A percentile compares a stretch with the other conserved stretches of the same genome.
phyloP scores from a whole-genome alignment of 2,329 filamentous ascomycete genomes.

The Xylaria sp. region DNA sequence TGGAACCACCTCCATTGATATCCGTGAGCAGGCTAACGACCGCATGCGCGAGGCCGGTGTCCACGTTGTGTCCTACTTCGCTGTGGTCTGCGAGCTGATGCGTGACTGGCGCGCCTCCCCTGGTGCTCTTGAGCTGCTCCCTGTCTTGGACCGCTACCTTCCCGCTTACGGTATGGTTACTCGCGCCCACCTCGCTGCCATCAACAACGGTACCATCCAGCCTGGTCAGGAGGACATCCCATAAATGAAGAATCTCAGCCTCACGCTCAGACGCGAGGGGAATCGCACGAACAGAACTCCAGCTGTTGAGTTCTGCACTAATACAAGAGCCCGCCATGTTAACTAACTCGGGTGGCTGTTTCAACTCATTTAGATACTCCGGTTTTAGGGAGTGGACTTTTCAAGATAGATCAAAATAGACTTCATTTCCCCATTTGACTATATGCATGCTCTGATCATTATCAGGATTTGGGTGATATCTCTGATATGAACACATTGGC shows the following conservation, averaged over 20 bases:
- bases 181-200: conserved; percentile 63
- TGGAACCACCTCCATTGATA: conserved; percentile 66
- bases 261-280: background rate
- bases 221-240: conserved; percentile 55
- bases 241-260: conserved; percentile 33
- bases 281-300: background rate
- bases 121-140: conserved; percentile 62
- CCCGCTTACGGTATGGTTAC: conserved; percentile 70
- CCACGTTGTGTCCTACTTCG: conserved; percentile 66
- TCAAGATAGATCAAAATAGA: background rate
- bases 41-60: conserved; percentile 72
- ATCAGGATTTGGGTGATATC: no score
- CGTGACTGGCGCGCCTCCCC: conserved; percentile 68
- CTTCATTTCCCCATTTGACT: no score
- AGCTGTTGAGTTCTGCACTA: background rate
- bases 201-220: conserved; percentile 65
- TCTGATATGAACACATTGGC: no score
- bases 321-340: background rate
- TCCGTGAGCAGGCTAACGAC: conserved; percentile 68
- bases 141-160: conserved; percentile 68
- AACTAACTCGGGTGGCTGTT: background rate
- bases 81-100: conserved; percentile 72
- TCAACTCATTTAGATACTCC: background rate
- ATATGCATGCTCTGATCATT: no score
- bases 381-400: background rate